Conservation (phyloP, 176 grass and related monocot species). For the Bromus sterilis region DNA sequence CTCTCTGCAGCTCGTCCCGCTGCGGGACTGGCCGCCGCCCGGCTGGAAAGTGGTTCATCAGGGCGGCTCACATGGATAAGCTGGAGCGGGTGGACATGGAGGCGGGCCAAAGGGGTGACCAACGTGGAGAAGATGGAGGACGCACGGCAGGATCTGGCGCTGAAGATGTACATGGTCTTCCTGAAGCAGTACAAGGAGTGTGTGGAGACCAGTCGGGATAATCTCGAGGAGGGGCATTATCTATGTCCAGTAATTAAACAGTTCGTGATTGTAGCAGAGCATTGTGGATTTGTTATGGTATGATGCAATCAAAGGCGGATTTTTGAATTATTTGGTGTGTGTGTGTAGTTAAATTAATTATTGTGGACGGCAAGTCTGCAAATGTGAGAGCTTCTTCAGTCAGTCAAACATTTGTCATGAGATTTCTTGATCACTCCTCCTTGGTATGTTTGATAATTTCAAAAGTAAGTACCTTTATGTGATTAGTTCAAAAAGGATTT, state of each 20-base stretch:
- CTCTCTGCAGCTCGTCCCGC: conserved; percentile 62
- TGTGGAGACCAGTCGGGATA: conserved; percentile 67
- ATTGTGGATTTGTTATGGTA: neutral
- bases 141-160: conserved; percentile 31
- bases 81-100: conserved; percentile 71
- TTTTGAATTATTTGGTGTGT: neutral
- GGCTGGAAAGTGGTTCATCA: conserved; percentile 88
- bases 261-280: neutral
- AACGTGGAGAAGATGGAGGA: conserved; percentile 51
- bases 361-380: no score
- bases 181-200: conserved; percentile 95
- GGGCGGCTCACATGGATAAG: conserved; percentile 59
- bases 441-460: neutral
- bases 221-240: conserved; percentile 55
- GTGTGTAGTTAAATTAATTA: neutral
- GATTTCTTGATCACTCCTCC: neutral
- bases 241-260: neutral
- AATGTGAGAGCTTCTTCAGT: neutral
- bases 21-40: conserved; percentile 81
- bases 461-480: neutral
- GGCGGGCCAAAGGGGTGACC: conserved; percentile 31
- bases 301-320: neutral
- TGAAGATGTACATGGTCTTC: conserved; percentile 80
- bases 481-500: neutral
- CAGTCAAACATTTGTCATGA: neutral